These are phyloP conservation scores for Solanum piurae DNA, from an alignment of 257 asterid species.

Conservation along the genomic window DNA sequence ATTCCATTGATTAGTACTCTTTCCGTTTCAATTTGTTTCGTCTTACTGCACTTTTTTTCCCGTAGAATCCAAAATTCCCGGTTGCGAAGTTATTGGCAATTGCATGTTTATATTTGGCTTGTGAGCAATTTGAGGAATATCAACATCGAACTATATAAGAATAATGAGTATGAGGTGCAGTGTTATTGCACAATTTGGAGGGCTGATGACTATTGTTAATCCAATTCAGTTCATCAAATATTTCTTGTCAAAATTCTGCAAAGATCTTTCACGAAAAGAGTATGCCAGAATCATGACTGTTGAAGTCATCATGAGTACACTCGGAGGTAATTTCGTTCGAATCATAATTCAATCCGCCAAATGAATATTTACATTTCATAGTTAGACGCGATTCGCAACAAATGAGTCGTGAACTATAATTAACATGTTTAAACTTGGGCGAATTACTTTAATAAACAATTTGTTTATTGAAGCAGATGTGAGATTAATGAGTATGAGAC, in stretches of 20 bases:
- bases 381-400: no score
- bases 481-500: neutral
- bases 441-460: neutral
- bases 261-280: neutral
- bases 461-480: neutral
- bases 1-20: neutral
- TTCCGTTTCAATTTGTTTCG: neutral
- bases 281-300: constrained; percentile 8
- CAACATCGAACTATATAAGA: neutral
- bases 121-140: neutral
- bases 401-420: neutral
- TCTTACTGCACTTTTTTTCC: no score
- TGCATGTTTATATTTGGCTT: neutral
- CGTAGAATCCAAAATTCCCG: neutral
- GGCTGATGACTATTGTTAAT: neutral
- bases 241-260: constrained; percentile 27
- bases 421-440: neutral
- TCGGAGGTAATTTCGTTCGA: constrained; percentile 19
- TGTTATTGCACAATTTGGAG: neutral
- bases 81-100: neutral
- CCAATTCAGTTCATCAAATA: constrained; percentile 3
- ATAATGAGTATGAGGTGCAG: neutral
- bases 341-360: neutral
- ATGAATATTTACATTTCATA: no score
- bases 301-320: constrained; percentile 16